These are phyloP conservation scores for Fusarium albosuccineum DNA, from an alignment of 2,329 filamentous ascomycete genomes.

Conservation along the genomic window DNA sequence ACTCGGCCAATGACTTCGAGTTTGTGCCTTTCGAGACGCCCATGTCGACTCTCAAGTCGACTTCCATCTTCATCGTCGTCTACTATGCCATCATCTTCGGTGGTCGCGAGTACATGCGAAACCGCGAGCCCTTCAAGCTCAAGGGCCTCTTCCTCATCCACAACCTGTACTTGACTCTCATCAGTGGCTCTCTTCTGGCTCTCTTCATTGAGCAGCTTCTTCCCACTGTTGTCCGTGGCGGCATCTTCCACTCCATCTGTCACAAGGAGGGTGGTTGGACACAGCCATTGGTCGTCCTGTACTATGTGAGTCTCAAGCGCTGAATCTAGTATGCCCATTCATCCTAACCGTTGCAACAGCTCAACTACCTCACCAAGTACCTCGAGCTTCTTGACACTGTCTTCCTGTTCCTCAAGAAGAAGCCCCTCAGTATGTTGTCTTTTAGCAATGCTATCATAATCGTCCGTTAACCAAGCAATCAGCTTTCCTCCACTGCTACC, in stretches of 20 bases:
- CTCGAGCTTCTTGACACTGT: constrained; percentile 94
- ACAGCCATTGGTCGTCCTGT: constrained; percentile 89
- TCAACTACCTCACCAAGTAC: constrained; percentile 99
- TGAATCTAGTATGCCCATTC: background rate
- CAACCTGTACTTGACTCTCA: constrained; percentile 92
- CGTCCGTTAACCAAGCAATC: constrained; percentile 47
- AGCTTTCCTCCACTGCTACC: constrained; percentile 98
- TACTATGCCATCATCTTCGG: constrained; percentile 97
- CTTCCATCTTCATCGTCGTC: constrained; percentile 81
- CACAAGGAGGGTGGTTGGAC: constrained; percentile 88
- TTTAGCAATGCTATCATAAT: background rate
- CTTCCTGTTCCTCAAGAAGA: constrained; percentile 99
- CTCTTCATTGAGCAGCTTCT: constrained; percentile 94
- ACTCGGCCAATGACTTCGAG: constrained; percentile 86
- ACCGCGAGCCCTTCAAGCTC: constrained; percentile 85
- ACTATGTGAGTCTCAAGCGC: constrained; percentile 80
- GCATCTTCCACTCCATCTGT: constrained; percentile 93
- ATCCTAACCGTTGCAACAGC: constrained; percentile 62
- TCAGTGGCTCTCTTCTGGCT: constrained; percentile 83
- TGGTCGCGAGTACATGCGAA: constrained; percentile 92
- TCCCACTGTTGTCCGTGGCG: constrained; percentile 82
- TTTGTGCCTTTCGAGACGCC: constrained; percentile 87
- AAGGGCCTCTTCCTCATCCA: constrained; percentile 93
- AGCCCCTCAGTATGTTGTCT: constrained; percentile 76
- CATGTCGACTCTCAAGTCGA: constrained; percentile 90